Percentiles rank a stretch among this genome's conserved stretches.
Conservation (phyloP, 2,329 filamentous ascomycete species). For the Xylogone sp. region DNA sequence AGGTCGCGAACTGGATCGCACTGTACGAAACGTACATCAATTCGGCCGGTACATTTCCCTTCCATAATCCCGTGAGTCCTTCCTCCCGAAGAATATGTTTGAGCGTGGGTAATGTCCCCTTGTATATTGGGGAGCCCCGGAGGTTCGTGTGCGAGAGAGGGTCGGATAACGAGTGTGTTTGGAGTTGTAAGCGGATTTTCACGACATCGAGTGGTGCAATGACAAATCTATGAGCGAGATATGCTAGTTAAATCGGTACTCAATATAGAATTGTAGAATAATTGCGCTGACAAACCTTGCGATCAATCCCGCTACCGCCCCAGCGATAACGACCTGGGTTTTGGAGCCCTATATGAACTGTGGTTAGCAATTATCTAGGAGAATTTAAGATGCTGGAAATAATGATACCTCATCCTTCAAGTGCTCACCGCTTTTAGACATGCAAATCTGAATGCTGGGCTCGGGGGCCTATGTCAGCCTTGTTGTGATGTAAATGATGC, state of each 20-base stretch:
- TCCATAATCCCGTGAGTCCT: slow-evolving; percentile 86
- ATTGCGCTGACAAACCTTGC: slow-evolving; percentile 58
- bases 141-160: slow-evolving; percentile 53
- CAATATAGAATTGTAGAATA: neutral
- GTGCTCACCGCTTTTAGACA: slow-evolving; percentile 59
- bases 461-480: neutral
- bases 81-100: slow-evolving; percentile 74
- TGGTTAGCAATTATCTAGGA: neutral
- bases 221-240: slow-evolving; percentile 61
- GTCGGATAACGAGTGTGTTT: slow-evolving; percentile 74
- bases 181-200: slow-evolving; percentile 95
- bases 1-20: slow-evolving; percentile 83
- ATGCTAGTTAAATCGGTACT: slow-evolving; percentile 1
- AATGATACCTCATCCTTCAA: slow-evolving; percentile 64
- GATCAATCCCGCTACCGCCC: slow-evolving; percentile 75
- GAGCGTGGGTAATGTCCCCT: slow-evolving; percentile 73
- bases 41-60: slow-evolving; percentile 95
- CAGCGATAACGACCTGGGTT: slow-evolving; percentile 61
- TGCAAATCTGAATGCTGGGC: slow-evolving; percentile 36
- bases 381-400: slow-evolving; percentile 2
- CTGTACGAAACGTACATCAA: slow-evolving; percentile 90
- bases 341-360: slow-evolving; percentile 52
- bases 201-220: slow-evolving; percentile 95
- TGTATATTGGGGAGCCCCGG: slow-evolving; percentile 54
- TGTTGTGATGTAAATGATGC: neutral